These are phyloP conservation scores for Cubamyces lactineus DNA, from an alignment of 768 basidiomycete species.

Conservation along the genomic window DNA sequence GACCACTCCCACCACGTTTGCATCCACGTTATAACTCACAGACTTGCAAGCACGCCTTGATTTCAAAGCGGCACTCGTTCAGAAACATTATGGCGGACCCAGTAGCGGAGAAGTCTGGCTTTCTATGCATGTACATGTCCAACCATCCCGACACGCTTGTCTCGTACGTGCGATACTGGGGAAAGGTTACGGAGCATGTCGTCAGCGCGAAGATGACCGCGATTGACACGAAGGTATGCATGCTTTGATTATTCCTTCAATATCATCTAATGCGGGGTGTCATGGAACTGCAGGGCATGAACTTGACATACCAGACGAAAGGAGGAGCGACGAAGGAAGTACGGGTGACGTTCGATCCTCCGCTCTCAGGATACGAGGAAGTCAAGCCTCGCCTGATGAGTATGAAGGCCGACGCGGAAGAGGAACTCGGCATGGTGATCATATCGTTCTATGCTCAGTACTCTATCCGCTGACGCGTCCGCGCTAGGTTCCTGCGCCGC, in stretches of 20 bases:
- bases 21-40: not conserved
- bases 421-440: slow-evolving; percentile 77
- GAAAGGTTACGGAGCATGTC: slow-evolving; percentile 59
- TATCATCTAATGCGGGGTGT: not conserved
- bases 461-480: slow-evolving; percentile 3
- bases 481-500: slow-evolving; percentile 62
- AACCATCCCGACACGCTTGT: slow-evolving; percentile 84
- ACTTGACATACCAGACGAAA: slow-evolving; percentile 62
- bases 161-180: slow-evolving; percentile 79
- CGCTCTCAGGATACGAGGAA: slow-evolving; percentile 73
- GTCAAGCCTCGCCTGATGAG: slow-evolving; percentile 78
- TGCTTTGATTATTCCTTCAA: not conserved
- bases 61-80: not conserved
- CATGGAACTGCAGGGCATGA: slow-evolving; percentile 61
- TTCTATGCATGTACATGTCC: slow-evolving; percentile 85
- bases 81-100: slow-evolving; percentile 59
- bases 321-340: slow-evolving; percentile 48
- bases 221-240: slow-evolving; percentile 65
- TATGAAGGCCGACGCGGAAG: slow-evolving; percentile 83
- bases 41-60: not conserved
- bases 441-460: not conserved
- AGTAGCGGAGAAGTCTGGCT: slow-evolving; percentile 74
- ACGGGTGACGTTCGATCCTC: slow-evolving; percentile 67
- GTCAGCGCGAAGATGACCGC: slow-evolving; percentile 68
- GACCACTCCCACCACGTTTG: slow-evolving; percentile 7